Evolutionary conservation across 2,329 filamentous ascomycete species (phyloP).

Genomic region (Curvularia sp.): DNA sequence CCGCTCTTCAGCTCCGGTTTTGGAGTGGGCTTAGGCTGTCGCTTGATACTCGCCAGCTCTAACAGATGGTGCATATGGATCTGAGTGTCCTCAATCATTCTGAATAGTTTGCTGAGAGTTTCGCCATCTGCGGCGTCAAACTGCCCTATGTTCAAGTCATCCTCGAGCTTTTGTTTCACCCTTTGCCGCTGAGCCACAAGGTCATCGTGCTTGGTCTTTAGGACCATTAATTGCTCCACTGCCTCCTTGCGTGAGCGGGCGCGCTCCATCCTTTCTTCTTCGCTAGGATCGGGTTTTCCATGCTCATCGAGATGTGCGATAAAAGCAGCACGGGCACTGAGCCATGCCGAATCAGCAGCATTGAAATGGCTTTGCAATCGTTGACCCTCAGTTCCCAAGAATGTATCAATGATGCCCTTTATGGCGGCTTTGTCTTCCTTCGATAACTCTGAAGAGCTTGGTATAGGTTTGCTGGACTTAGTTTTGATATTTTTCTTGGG

Average conservation of each 20-base stretch:
- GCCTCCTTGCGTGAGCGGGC: conserved; percentile 40
- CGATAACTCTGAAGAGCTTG: conserved; percentile 36
- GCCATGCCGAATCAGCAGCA: conserved; percentile 35
- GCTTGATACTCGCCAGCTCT: conserved; percentile 34
- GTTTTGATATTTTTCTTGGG: conserved; percentile 24
- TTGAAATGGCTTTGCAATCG: conserved; percentile 36
- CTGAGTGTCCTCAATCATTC: conserved; percentile 37
- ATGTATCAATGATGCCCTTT: conserved; percentile 29
- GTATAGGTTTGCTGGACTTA: conserved; percentile 10
- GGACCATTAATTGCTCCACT: conserved; percentile 34
- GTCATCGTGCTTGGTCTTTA: conserved; percentile 31
- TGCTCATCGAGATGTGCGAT: conserved; percentile 35
- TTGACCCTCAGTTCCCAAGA: conserved; percentile 34
- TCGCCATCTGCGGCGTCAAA: conserved; percentile 37
- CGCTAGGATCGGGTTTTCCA: conserved; percentile 29
- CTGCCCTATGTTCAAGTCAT: conserved; percentile 38
- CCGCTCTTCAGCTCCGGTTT: conserved; percentile 19
- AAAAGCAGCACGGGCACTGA: conserved; percentile 35
- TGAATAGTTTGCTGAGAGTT: conserved; percentile 35
- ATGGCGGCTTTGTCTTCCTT: conserved; percentile 35
- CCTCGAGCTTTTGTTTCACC: conserved; percentile 40
- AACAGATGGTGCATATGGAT: conserved; percentile 40
- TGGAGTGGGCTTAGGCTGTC: conserved; percentile 17
- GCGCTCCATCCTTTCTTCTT: conserved; percentile 33
- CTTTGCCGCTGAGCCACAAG: conserved; percentile 27